These are phyloP conservation scores for Malassezia dermatis DNA, from an alignment of 1,284 basidiomycete species.

Conservation along the genomic window DNA sequence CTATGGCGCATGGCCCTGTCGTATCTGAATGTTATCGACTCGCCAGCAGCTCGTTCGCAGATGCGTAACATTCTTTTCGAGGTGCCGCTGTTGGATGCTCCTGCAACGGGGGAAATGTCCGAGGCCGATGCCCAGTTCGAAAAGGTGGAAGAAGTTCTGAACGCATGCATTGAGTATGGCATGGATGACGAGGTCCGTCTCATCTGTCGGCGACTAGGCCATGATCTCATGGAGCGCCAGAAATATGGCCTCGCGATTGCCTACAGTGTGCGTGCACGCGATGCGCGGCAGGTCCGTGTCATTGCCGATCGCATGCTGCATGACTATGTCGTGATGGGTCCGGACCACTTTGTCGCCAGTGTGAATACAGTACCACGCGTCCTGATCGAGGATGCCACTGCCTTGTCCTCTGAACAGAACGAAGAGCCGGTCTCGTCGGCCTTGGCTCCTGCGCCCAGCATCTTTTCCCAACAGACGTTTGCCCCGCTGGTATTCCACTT, in stretches of 20 bases:
- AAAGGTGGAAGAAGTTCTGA: constrained; percentile 37
- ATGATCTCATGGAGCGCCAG: constrained; percentile 21
- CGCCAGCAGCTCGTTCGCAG: constrained; percentile 4
- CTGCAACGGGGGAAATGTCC: background rate
- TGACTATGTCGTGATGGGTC: constrained; percentile 30
- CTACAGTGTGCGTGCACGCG: constrained; percentile 38
- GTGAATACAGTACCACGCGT: constrained; percentile 39
- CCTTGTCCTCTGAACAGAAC: background rate
- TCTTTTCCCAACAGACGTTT: constrained; percentile 24
- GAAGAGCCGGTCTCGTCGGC: constrained; percentile 1
- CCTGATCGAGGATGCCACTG: constrained; percentile 20
- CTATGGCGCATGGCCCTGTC: constrained; percentile 45
- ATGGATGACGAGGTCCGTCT: constrained; percentile 39
- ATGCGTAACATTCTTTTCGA: constrained; percentile 38
- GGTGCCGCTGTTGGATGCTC: constrained; percentile 25
- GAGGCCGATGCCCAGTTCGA: constrained; percentile 14
- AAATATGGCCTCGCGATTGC: constrained; percentile 37
- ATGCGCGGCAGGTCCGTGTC: constrained; percentile 28
- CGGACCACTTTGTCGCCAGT: constrained; percentile 28
- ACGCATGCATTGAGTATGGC: constrained; percentile 36
- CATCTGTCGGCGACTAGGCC: constrained; percentile 24
- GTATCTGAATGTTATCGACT: constrained; percentile 24
- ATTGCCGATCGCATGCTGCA: constrained; percentile 38
- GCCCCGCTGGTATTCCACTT: constrained; percentile 36
- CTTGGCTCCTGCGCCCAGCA: constrained; percentile 9